Evolutionary conservation across 192 early-diverging fungal genomes (phyloP), one percentile per base, ranked within the genome.

Genomic region (Coemansia guatemalensis): DNA sequence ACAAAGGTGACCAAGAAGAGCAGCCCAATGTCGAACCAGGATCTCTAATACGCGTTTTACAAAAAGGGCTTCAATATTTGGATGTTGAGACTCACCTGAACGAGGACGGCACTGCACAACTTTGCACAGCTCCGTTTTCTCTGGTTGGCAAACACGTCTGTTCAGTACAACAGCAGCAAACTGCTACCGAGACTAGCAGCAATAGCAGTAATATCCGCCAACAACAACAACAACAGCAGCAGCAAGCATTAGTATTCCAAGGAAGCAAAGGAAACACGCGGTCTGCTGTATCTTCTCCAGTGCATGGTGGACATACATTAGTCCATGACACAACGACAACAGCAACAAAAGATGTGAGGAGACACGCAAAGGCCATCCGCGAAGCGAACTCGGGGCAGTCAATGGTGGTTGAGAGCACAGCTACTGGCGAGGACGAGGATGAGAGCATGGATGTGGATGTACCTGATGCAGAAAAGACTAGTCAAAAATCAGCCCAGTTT

Each of bases 51-150:
- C 86, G 78, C 70, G 82, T 94, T 18, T 79, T 98, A 59, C 95
- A 96, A 66, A 96, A 96, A 70, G 96, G 92, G 0, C 80, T 98
- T 32, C 90, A 90, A 67, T 96, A 95, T 68, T 85, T 88, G 73
- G 93, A 96, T 62, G 85, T 96, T 52, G 95, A 98, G 71, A 82
- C 86, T 1, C 96, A 98, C 67, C 72, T 91, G 47, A 90, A 90
- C 56, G 88, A 91, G 87, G 92, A 98, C 74, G 95, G 96, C 18
- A 85, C 88, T 5, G 79, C 73, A 9, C 55, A 69, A 1, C 69
- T 73, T 39, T 82, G 79, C 48, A 68, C 73, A 6, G 79, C 79
- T 41, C 79, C 79, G 8, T 82, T 82, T 39, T 67, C 70, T 6
- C 63, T 82, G 0, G 66, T 82, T 9, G 72, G 72, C 60, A 75